Evolutionary conservation across 148 eudicot species (phyloP).

Genomic region (Persicaria maculosa): DNA sequence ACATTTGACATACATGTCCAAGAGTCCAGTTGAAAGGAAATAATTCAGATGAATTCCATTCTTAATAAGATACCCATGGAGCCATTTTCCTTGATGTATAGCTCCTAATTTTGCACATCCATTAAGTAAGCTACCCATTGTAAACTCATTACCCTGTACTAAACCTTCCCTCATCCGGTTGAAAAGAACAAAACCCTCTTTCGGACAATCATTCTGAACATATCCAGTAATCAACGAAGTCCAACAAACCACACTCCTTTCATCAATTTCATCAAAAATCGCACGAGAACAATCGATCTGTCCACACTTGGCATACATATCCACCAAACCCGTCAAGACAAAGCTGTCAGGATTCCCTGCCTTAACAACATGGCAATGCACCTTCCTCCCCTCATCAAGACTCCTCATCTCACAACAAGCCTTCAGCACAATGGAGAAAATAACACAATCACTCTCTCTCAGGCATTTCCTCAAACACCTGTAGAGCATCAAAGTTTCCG

Average conservation of each 20-base stretch:
- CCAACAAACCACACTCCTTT: slow-evolving; percentile 70
- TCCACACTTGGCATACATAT: slow-evolving; percentile 80
- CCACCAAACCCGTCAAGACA: slow-evolving; percentile 65
- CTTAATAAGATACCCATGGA: slow-evolving; percentile 68
- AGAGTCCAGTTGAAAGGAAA: slow-evolving; percentile 42
- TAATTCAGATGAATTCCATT: slow-evolving; percentile 44
- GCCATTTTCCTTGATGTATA: slow-evolving; percentile 91
- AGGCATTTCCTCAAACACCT: slow-evolving; percentile 49
- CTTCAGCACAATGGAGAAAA: slow-evolving; percentile 65
- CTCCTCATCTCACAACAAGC: slow-evolving; percentile 56
- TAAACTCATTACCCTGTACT: slow-evolving; percentile 63
- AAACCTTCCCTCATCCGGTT: slow-evolving; percentile 65
- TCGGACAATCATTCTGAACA: slow-evolving; percentile 60
- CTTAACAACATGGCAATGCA: slow-evolving; percentile 60
- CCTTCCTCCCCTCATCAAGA: slow-evolving; percentile 47
- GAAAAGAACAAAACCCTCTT: slow-evolving; percentile 57
- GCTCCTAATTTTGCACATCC: slow-evolving; percentile 67
- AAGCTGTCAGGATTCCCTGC: slow-evolving; percentile 50
- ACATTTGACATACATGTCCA: slow-evolving; percentile 81
- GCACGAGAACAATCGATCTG: slow-evolving; percentile 36
- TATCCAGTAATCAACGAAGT: slow-evolving; percentile 84
- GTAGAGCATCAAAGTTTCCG: slow-evolving; percentile 44
- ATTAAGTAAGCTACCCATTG: slow-evolving; percentile 51
- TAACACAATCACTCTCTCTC: slow-evolving; percentile 41
- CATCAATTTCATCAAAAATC: slow-evolving; percentile 55